A percentile compares a stretch with the other conserved stretches of the same genome.
Evolutionary conservation across 345 rosid species (phyloP).

Genomic region (Salix suchowensis): DNA sequence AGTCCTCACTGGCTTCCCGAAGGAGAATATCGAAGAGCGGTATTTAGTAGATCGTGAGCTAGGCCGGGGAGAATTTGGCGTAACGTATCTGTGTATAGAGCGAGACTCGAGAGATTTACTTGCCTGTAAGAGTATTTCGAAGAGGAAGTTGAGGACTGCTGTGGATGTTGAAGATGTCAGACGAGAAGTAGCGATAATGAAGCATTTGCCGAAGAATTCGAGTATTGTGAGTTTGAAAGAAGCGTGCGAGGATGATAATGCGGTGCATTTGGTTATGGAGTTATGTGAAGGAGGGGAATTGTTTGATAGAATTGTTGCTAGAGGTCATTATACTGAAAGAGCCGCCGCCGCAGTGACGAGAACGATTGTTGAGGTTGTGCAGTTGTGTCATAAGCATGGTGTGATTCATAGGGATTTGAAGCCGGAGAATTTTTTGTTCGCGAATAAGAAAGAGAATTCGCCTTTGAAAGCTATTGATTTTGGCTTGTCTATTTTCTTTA

Average conservation of each 20-base stretch:
- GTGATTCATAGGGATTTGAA: conserved; percentile 98
- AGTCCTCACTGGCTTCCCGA: conserved; percentile 67
- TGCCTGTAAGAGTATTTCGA: conserved; percentile 93
- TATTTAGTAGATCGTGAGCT: conserved; percentile 92
- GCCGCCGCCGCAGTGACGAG: conserved; percentile 90
- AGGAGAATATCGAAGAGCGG: conserved; percentile 85
- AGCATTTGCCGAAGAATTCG: conserved; percentile 79
- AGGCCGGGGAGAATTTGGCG: conserved; percentile 98
- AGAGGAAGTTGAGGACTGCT: conserved; percentile 88
- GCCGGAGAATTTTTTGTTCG: conserved; percentile 96
- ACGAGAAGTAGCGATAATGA: conserved; percentile 97
- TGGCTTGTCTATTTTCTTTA: conserved; percentile 96
- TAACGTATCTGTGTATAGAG: conserved; percentile 91
- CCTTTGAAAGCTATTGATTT: conserved; percentile 98
- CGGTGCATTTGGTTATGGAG: conserved; percentile 99
- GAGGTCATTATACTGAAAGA: conserved; percentile 97
- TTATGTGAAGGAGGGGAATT: conserved; percentile 99
- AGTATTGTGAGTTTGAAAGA: conserved; percentile 89
- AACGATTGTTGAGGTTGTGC: conserved; percentile 95
- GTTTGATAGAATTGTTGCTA: conserved; percentile 96
- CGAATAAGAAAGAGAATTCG: conserved; percentile 98
- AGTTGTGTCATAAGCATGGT: conserved; percentile 91
- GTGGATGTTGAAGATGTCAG: conserved; percentile 93
- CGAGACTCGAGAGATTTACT: conserved; percentile 68
- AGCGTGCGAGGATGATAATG: conserved; percentile 94